Conservation (phyloP, 192 early-diverging fungal species). For the Helicostylum pulchrum region DNA sequence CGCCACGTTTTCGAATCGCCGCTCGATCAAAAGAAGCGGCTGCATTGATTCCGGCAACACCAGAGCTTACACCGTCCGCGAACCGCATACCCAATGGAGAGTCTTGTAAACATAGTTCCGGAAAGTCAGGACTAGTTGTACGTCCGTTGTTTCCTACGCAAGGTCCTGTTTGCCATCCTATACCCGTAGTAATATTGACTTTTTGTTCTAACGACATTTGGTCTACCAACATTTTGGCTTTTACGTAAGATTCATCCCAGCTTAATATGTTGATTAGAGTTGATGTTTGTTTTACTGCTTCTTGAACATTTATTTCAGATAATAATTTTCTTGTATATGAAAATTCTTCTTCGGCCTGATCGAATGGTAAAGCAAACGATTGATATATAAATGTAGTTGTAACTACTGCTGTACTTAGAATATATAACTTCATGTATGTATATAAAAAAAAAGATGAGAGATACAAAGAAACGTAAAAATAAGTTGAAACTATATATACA, state of each 20-base stretch:
- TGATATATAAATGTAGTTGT: too few species aligned
- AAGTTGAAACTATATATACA: too few species aligned
- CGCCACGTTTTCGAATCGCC: constrained; percentile 48
- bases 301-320: too few species aligned
- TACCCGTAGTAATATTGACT: constrained; percentile 45
- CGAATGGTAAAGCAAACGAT: too few species aligned
- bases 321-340: too few species aligned
- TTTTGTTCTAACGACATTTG: constrained; percentile 44
- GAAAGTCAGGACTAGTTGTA: constrained; percentile 34
- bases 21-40: constrained; percentile 59
- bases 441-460: too few species aligned
- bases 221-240: constrained; percentile 25
- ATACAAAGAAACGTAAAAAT: too few species aligned
- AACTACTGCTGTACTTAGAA: too few species aligned
- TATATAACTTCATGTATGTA: too few species aligned
- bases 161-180: constrained; percentile 32
- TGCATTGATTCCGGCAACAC: constrained; percentile 53
- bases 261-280: too few species aligned
- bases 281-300: too few species aligned
- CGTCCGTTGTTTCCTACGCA: constrained; percentile 51
- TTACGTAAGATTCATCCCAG: constrained; percentile 25
- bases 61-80: constrained; percentile 38
- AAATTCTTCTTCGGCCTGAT: too few species aligned
- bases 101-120: constrained; percentile 58
- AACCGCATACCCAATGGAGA: constrained; percentile 46